A percentile compares a stretch with the other conserved stretches of the same genome.
Evolutionary conservation across 352 stramenopile species (phyloP).

Genomic region (Pythium brachiatum): DNA sequence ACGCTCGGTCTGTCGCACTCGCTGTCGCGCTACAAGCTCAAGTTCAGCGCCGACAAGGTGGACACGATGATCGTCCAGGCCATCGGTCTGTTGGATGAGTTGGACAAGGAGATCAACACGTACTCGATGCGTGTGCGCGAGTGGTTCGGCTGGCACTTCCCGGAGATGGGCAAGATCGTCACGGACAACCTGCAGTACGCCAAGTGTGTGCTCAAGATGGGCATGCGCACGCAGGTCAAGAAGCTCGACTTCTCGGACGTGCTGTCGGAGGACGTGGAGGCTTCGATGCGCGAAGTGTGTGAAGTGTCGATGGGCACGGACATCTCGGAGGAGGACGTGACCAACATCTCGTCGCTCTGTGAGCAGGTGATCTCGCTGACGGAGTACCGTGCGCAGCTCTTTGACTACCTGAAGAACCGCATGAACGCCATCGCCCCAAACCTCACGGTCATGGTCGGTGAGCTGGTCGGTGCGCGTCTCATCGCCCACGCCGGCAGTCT

Average conservation of each 20-base stretch:
- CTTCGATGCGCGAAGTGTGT: slow-evolving; percentile 96
- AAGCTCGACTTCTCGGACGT: slow-evolving; percentile 92
- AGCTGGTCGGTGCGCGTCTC: slow-evolving; percentile 97
- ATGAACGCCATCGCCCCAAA: slow-evolving; percentile 99
- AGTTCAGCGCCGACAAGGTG: slow-evolving; percentile 99
- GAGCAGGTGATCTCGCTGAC: slow-evolving; percentile 90
- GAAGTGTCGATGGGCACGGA: slow-evolving; percentile 99
- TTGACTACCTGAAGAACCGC: slow-evolving; percentile 99
- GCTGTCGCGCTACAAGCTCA: slow-evolving; percentile 99
- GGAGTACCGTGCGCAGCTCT: slow-evolving; percentile 95
- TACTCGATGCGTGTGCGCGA: slow-evolving; percentile 99
- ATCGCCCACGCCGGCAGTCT: slow-evolving; percentile 99
- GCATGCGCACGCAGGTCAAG: slow-evolving; percentile 91
- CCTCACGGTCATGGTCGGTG: slow-evolving; percentile 98
- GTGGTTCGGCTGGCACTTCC: slow-evolving; percentile 98
- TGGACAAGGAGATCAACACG: slow-evolving; percentile 99
- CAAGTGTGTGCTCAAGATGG: slow-evolving; percentile 96
- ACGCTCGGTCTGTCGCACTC: slow-evolving; percentile 98
- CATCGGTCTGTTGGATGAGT: slow-evolving; percentile 98
- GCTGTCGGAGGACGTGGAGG: slow-evolving; percentile 89
- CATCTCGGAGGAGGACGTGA: slow-evolving; percentile 98
- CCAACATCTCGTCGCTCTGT: slow-evolving; percentile 94
- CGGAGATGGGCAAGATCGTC: slow-evolving; percentile 97
- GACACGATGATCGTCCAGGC: slow-evolving; percentile 99
- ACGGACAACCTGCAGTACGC: slow-evolving; percentile 99